Conservation (phyloP, 176 grass and related monocot species). For the Aegilops speltoides region DNA sequence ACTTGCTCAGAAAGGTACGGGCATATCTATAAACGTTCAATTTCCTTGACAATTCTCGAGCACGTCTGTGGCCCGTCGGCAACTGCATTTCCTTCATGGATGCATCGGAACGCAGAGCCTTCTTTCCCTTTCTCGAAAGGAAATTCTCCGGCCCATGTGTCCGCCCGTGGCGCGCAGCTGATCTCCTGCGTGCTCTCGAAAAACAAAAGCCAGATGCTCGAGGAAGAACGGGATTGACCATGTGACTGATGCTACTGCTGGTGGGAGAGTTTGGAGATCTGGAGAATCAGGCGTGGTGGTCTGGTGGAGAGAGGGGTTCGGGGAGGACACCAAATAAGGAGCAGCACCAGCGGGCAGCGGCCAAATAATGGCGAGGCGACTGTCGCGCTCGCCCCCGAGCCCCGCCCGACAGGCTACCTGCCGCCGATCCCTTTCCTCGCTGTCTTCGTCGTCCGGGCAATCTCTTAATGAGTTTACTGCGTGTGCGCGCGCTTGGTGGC, state of each 20-base stretch:
- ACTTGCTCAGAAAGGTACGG: background rate
- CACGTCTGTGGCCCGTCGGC: background rate
- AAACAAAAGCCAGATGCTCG: background rate
- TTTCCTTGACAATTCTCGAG: background rate
- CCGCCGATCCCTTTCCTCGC: slow-evolving; percentile 42
- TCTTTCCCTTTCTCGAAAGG: background rate
- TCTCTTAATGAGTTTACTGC: background rate
- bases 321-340: slow-evolving; percentile 20
- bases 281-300: background rate
- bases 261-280: background rate
- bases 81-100: background rate
- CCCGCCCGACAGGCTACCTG: slow-evolving; percentile 50
- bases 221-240: background rate
- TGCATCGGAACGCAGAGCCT: background rate
- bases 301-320: background rate
- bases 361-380: slow-evolving; percentile 38
- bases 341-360: background rate
- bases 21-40: background rate
- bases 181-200: background rate
- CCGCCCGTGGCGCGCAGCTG: background rate
- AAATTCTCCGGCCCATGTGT: background rate
- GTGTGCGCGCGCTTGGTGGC: slow-evolving; percentile 18
- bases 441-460: slow-evolving; percentile 25
- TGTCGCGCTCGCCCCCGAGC: slow-evolving; percentile 26
- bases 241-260: background rate